phyloP scores from a whole-genome alignment of 441 rosid species.

The Metrosideros polymorpha region DNA sequence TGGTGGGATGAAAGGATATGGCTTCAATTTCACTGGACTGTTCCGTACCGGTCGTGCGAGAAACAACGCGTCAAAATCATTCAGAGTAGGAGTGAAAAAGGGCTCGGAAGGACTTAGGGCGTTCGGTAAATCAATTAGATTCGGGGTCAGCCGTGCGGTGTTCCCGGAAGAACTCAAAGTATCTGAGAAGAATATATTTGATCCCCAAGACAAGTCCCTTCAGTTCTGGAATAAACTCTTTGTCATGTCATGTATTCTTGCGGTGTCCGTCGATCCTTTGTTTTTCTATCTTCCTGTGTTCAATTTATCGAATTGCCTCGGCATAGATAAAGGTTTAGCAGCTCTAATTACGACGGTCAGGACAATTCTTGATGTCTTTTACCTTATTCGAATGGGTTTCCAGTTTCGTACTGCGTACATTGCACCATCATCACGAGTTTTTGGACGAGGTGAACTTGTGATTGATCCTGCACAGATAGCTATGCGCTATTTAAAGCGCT shows the following conservation, averaged over 20 bases:
- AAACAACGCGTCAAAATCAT: slow-evolving; percentile 41
- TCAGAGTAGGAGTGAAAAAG: slow-evolving; percentile 44
- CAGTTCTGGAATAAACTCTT: slow-evolving; percentile 78
- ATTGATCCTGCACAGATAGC: slow-evolving; percentile 85
- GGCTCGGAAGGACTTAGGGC: slow-evolving; percentile 67
- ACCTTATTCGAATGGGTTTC: slow-evolving; percentile 63
- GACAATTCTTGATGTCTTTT: slow-evolving; percentile 57
- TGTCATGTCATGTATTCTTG: slow-evolving; percentile 66
- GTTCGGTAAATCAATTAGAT: slow-evolving; percentile 41
- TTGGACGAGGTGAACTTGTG: slow-evolving; percentile 97
- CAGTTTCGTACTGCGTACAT: slow-evolving; percentile 93
- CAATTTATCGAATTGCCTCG: slow-evolving; percentile 50
- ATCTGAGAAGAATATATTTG: slow-evolving; percentile 63
- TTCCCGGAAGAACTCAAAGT: slow-evolving; percentile 84
- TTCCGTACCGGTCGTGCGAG: slow-evolving; percentile 18
- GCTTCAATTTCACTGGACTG: slow-evolving; percentile 34
- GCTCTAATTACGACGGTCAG: slow-evolving; percentile 52
- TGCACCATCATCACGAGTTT: slow-evolving; percentile 92
- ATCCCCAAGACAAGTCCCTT: slow-evolving; percentile 86
- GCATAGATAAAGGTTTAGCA: slow-evolving; percentile 54
- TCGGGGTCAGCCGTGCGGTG: slow-evolving; percentile 53
- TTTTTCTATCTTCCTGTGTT: slow-evolving; percentile 84
- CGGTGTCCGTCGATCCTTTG: slow-evolving; percentile 82
- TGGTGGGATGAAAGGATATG: slow-evolving; percentile 30
- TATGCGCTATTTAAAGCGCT: slow-evolving; percentile 50